These are phyloP conservation scores for Stachybotrys elegans DNA, from an alignment of 2,329 filamentous ascomycete genomes.

Conservation along the genomic window DNA sequence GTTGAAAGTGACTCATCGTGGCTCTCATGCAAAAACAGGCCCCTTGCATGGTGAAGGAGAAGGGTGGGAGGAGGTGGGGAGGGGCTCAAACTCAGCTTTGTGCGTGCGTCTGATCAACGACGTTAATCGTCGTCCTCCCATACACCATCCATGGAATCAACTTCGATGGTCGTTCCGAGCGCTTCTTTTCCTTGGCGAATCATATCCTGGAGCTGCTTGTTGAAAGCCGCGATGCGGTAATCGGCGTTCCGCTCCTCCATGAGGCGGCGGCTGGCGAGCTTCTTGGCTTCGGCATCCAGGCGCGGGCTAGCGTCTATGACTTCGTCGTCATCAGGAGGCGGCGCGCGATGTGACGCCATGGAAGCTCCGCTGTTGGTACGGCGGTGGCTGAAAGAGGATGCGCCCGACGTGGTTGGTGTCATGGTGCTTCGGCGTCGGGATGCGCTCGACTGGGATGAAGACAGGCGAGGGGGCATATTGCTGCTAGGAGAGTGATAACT, in stretches of 20 bases:
- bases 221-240: conserved; percentile 72
- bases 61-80: not conserved
- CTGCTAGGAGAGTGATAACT: conserved; percentile 8
- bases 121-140: conserved; percentile 37
- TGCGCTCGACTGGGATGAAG: not conserved
- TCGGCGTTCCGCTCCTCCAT: conserved; percentile 76
- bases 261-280: conserved; percentile 65
- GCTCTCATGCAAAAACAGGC: not conserved
- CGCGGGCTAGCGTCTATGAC: conserved; percentile 37
- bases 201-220: conserved; percentile 75
- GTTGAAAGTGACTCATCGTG: not conserved
- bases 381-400: conserved; percentile 26
- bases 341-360: conserved; percentile 27
- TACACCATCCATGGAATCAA: conserved; percentile 41
- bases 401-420: not conserved
- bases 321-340: conserved; percentile 3
- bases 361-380: conserved; percentile 41
- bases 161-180: conserved; percentile 67
- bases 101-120: not conserved
- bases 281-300: conserved; percentile 62
- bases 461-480: conserved; percentile 10
- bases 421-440: conserved; percentile 7
- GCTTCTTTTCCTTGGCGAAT: conserved; percentile 86
- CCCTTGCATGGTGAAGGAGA: not conserved
- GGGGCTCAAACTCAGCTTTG: not conserved